These are phyloP conservation scores for Phytophthora europaea DNA, from an alignment of 352 stramenopile genomes.

Conservation along the genomic window DNA sequence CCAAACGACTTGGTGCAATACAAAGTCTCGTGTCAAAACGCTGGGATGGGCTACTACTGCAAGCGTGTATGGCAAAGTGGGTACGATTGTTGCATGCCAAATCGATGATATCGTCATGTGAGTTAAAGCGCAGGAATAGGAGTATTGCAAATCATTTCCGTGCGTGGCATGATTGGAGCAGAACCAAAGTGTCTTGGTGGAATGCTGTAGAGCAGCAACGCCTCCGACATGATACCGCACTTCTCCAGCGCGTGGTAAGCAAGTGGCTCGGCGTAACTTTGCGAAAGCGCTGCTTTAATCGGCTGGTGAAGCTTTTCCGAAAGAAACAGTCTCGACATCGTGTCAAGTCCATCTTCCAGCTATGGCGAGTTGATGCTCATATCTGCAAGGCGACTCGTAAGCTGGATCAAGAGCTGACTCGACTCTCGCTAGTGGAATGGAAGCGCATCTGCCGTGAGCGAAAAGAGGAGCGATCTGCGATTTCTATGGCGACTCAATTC, in stretches of 20 bases:
- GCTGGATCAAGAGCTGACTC: slow-evolving; percentile 3
- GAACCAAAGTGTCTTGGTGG: not conserved
- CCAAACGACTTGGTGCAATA: not conserved
- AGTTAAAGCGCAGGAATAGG: slow-evolving; percentile 12
- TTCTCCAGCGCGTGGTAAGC: slow-evolving; percentile 21
- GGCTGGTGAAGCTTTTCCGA: slow-evolving; percentile 54
- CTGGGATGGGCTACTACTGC: slow-evolving; percentile 7
- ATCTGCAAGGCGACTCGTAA: slow-evolving; percentile 19
- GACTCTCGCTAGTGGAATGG: slow-evolving; percentile 26
- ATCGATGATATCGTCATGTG: slow-evolving; percentile 4
- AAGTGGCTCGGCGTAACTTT: slow-evolving; percentile 43
- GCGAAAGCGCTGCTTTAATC: slow-evolving; percentile 44
- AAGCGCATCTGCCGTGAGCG: slow-evolving; percentile 11
- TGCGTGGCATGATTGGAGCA: slow-evolving; percentile 25
- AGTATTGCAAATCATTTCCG: slow-evolving; percentile 21
- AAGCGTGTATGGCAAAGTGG: slow-evolving; percentile 24
- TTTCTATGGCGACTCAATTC: slow-evolving; percentile 32
- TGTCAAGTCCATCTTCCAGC: slow-evolving; percentile 25
- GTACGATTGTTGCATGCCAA: slow-evolving; percentile 10
- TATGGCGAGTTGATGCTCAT: slow-evolving; percentile 24
- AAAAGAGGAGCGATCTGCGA: slow-evolving; percentile 20
- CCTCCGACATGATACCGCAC: not conserved
- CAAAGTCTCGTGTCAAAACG: slow-evolving; percentile 18
- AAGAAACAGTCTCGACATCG: slow-evolving; percentile 40
- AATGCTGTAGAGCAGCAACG: slow-evolving; percentile 13